These are phyloP conservation scores for Globisporangium paddicum DNA, from an alignment of 352 stramenopile genomes.

Conservation along the genomic window DNA sequence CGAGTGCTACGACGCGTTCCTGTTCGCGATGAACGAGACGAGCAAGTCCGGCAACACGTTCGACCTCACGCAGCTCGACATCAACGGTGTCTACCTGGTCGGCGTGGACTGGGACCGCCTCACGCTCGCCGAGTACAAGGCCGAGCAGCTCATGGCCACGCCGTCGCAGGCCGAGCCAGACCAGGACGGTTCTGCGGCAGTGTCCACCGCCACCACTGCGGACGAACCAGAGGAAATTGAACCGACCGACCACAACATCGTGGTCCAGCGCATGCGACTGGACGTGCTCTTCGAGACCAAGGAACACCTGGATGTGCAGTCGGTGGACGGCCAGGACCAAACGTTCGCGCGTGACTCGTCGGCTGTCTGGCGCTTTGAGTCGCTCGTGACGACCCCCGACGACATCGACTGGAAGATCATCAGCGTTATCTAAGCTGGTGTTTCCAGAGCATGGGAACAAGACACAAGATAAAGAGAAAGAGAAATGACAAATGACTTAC, in stretches of 20 bases:
- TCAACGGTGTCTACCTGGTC: slow-evolving; percentile 39
- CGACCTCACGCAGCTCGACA: slow-evolving; percentile 44
- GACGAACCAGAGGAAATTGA: slow-evolving; percentile 17
- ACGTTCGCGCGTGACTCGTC: slow-evolving; percentile 25
- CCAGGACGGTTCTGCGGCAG: background rate
- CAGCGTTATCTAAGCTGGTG: slow-evolving; percentile 19
- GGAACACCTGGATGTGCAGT: slow-evolving; percentile 36
- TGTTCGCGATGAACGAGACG: slow-evolving; percentile 50
- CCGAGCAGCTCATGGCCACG: slow-evolving; percentile 27
- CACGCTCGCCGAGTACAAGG: slow-evolving; percentile 36
- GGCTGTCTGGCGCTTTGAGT: slow-evolving; percentile 50
- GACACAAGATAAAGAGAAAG: too few relatives aligned
- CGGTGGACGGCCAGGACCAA: slow-evolving; percentile 22
- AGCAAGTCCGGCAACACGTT: slow-evolving; percentile 42
- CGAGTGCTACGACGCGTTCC: slow-evolving; percentile 46
- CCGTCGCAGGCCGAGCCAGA: slow-evolving; percentile 7
- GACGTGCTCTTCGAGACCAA: slow-evolving; percentile 35
- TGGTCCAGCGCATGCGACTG: slow-evolving; percentile 35
- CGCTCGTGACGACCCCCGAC: slow-evolving; percentile 41
- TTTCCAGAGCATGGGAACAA: too few relatives aligned
- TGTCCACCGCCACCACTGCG: slow-evolving; percentile 8
- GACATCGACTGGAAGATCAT: slow-evolving; percentile 65
- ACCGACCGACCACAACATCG: slow-evolving; percentile 21
- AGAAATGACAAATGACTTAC: too few relatives aligned
- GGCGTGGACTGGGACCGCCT: slow-evolving; percentile 44